These are phyloP conservation scores for Talaromyces sp. DNA, from an alignment of 2,329 filamentous ascomycete genomes.

Conservation along the genomic window DNA sequence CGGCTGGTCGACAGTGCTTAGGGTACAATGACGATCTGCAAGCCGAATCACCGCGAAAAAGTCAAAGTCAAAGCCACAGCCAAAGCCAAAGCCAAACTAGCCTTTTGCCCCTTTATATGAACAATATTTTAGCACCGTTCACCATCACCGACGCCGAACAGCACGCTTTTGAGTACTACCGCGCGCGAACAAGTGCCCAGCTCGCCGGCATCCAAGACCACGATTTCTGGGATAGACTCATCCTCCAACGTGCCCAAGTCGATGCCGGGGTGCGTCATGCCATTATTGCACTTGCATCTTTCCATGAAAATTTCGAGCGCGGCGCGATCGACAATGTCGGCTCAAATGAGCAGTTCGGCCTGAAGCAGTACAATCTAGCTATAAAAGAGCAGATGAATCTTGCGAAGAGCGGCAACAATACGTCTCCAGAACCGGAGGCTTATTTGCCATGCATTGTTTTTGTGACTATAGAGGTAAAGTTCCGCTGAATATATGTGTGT, in stretches of 20 bases:
- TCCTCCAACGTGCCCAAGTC: neutral
- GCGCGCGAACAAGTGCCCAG: slow-evolving; percentile 1
- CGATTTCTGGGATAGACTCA: slow-evolving; percentile 1
- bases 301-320: slow-evolving; percentile 12
- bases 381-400: slow-evolving; percentile 9
- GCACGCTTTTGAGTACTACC: slow-evolving; percentile 12
- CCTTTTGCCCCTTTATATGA: neutral
- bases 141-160: neutral
- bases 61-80: neutral
- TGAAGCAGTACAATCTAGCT: slow-evolving; percentile 13
- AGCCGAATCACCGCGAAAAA: neutral
- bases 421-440: neutral
- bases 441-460: slow-evolving; percentile 9
- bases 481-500: neutral
- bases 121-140: neutral
- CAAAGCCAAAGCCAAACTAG: neutral
- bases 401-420: neutral
- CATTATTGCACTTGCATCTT: slow-evolving; percentile 8
- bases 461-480: slow-evolving; percentile 8
- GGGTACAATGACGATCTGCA: neutral
- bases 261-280: slow-evolving; percentile 13
- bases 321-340: neutral
- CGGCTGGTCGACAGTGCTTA: neutral
- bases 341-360: neutral
- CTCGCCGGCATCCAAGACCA: neutral